Evolutionary conservation across 352 stramenopile species (phyloP), one percentile per base, ranked within the genome.

Genomic region (Phytophthora meadii): DNA sequence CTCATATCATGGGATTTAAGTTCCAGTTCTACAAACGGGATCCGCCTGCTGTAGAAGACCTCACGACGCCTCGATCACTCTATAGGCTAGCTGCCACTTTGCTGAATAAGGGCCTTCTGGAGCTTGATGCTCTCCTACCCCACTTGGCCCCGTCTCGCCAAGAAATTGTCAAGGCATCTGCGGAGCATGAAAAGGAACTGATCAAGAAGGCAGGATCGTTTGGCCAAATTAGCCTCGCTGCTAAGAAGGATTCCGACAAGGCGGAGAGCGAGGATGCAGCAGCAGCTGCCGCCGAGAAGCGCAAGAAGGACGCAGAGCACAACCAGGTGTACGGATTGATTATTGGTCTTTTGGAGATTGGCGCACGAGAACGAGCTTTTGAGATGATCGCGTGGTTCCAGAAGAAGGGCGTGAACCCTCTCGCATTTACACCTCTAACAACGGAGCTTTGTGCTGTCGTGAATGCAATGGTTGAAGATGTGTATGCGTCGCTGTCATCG

Each of bases 1-100:
- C 88, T 1, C 92, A 98, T 57, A 79, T 98, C 10, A 63, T 98
- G 14, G 94, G 94, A 14, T 98, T 98, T 71, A 98, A 98, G 74
- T 97, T 97, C 54, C 79, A 92, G 56, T 96, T 92, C 37, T 98
- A 98, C 82, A 89, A 90, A 55, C 69, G 70, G 17, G 58, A 76
- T 9, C 66, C 61, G 15, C 51, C 72, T 28, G 61, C 55, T 45
- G 46, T 63, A 2, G 76, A 86, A 28, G 71, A 63, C 7, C 30
- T 80, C 4, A 72, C 62, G 30, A 93, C 89, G 15, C 83, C 84
- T 1, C 78, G 62, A 4, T 89, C 84, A 22, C 70, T 98, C 3
- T 97, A 96, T 28, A 78, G 89, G 10, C 68, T 96, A 11, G 91
- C 90, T 11, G 93, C 92, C n/a, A 92, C 87, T 34, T 75, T 98